Percentiles rank a stretch among this genome's conserved stretches.
Conservation (phyloP, 164 flowering plant genomes). For the Liquidambar formosana region DNA sequence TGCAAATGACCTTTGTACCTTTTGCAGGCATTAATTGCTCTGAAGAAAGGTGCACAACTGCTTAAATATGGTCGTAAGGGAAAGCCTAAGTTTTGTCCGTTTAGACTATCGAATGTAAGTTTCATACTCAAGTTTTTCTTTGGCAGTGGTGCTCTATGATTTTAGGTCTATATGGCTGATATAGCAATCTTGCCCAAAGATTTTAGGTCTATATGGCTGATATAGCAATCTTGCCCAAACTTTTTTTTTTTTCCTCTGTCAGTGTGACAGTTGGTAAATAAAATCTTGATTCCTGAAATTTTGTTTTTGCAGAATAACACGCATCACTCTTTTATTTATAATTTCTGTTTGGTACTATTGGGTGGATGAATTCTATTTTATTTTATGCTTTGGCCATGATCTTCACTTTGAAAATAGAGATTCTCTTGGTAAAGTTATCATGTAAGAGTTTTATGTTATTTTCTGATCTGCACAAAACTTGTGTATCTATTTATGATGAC, state of each 20-base stretch:
- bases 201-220: not conserved
- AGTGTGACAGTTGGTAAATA: too few species aligned
- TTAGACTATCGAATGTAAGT: conserved; percentile 87
- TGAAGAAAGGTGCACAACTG: conserved; percentile 93
- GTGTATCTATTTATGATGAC: too few species aligned
- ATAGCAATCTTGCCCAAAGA: not conserved
- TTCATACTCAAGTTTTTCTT: conserved; percentile 1
- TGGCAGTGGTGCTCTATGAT: not conserved
- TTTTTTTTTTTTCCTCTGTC: not conserved
- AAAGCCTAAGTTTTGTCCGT: conserved; percentile 89
- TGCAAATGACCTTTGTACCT: conserved; percentile 11
- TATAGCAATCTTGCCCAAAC: not conserved
- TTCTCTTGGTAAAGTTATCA: not conserved
- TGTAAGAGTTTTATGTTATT: not conserved
- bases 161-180: not conserved
- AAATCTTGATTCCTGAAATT: too few species aligned
- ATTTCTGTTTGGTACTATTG: too few species aligned
- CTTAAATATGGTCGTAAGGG: conserved; percentile 99
- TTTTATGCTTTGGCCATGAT: too few species aligned
- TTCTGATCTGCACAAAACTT: too few species aligned
- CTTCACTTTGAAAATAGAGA: too few species aligned
- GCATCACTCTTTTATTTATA: too few species aligned
- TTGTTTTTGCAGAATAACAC: too few species aligned
- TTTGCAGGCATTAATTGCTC: conserved; percentile 70
- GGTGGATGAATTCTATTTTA: too few species aligned